phyloP scores from a whole-genome alignment of 106 monocot genomes.

The Dioscorea alata region DNA sequence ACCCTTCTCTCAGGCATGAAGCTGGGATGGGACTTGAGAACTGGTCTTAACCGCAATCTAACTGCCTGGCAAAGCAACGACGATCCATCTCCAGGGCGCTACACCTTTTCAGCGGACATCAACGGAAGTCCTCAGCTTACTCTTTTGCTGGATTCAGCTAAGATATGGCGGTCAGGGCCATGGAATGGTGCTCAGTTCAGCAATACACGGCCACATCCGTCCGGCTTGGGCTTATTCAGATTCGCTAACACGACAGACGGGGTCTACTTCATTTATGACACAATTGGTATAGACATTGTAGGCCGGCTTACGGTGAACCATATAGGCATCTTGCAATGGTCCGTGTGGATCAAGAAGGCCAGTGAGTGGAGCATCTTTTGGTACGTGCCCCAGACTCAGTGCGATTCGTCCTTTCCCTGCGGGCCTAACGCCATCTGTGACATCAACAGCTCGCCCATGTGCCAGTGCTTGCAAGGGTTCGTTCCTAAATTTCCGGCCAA shows the following conservation, averaged over 20 bases:
- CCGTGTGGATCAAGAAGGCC: slow-evolving; percentile 15
- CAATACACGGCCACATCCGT: slow-evolving; percentile 9
- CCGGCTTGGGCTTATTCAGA: neutral
- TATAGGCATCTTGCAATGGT: slow-evolving; percentile 7
- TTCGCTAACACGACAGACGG: neutral
- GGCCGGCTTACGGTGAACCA: slow-evolving; percentile 14
- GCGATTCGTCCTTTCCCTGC: slow-evolving; percentile 27
- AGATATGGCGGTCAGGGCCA: slow-evolving; percentile 34
- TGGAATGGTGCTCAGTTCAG: slow-evolving; percentile 33
- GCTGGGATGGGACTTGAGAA: slow-evolving; percentile 17
- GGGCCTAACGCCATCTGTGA: slow-evolving; percentile 44
- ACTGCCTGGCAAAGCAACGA: slow-evolving; percentile 40
- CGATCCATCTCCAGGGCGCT: slow-evolving; percentile 42
- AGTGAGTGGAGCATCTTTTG: slow-evolving; percentile 26
- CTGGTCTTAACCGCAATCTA: slow-evolving; percentile 9
- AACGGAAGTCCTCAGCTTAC: slow-evolving; percentile 20
- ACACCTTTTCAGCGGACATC: slow-evolving; percentile 26
- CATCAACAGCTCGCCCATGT: slow-evolving; percentile 14
- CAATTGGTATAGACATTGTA: neutral
- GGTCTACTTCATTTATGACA: neutral
- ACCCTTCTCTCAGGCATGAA: too few relatives aligned
- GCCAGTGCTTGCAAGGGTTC: slow-evolving; percentile 43
- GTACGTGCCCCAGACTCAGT: slow-evolving; percentile 19
- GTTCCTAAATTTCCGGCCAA: slow-evolving; percentile 14
- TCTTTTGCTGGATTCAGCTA: slow-evolving; percentile 11